phyloP scores from a whole-genome alignment of 495 filamentous ascomycete species.

The Hypoxylon intermedium region DNA sequence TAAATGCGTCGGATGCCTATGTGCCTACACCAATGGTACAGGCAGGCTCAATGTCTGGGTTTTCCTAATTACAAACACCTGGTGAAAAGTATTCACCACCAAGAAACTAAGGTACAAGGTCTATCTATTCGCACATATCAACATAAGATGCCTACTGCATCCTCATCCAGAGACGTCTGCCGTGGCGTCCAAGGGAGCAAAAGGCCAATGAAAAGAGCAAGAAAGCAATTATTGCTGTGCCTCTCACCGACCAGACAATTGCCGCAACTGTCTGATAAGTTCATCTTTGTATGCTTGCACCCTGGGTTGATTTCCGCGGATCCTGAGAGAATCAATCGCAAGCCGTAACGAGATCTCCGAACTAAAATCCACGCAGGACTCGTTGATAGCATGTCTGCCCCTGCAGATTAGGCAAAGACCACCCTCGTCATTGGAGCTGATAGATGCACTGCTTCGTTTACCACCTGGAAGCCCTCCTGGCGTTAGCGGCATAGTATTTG shows the following conservation, averaged over 20 bases:
- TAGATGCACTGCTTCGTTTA: background rate
- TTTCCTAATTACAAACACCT: slow-evolving; percentile 8
- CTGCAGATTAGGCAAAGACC: slow-evolving; percentile 45
- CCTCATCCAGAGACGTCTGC: too few relatives aligned
- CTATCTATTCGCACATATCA: too few relatives aligned
- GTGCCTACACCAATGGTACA: background rate
- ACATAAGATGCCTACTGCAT: too few relatives aligned
- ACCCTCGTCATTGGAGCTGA: slow-evolving; percentile 10
- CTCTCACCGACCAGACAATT: slow-evolving; percentile 6
- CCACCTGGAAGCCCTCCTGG: background rate
- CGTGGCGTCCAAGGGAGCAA: too few relatives aligned
- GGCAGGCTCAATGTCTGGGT: background rate
- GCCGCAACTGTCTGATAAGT: slow-evolving; percentile 20
- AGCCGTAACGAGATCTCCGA: slow-evolving; percentile 42
- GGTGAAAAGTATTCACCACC: too few relatives aligned
- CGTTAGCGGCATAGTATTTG: background rate
- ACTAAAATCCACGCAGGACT: slow-evolving; percentile 44
- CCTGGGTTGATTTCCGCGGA: background rate
- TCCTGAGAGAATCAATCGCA: slow-evolving; percentile 39
- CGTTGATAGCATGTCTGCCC: slow-evolving; percentile 32
- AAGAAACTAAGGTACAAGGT: background rate
- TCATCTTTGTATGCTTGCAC: slow-evolving; percentile 8
- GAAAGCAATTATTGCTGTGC: too few relatives aligned
- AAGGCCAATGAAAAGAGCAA: too few relatives aligned
- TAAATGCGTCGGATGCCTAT: background rate